Evolutionary conservation across 441 rosid genomes (phyloP).

Genomic region (Breynia disticha): DNA sequence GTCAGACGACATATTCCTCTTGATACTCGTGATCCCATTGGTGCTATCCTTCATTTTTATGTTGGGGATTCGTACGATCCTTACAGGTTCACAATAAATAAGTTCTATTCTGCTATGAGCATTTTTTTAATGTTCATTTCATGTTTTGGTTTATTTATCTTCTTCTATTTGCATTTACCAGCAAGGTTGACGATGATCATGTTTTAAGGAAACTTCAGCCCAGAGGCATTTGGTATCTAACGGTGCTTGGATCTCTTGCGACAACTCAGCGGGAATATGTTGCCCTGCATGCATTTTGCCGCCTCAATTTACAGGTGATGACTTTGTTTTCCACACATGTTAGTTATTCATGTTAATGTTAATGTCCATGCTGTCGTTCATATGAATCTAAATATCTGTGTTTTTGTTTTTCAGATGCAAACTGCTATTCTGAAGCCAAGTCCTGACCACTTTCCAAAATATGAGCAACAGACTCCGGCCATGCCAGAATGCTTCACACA

Average conservation of each 20-base stretch:
- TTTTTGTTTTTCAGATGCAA: slow-evolving; percentile 87
- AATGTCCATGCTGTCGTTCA: neutral
- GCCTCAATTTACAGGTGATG: slow-evolving; percentile 81
- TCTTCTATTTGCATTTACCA: slow-evolving; percentile 21
- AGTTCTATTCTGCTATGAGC: slow-evolving; percentile 3
- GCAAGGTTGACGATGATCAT: slow-evolving; percentile 74
- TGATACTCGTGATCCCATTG: slow-evolving; percentile 91
- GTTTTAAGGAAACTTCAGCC: slow-evolving; percentile 79
- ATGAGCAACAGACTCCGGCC: slow-evolving; percentile 82
- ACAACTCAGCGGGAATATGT: slow-evolving; percentile 97
- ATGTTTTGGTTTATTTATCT: neutral
- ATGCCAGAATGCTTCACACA: slow-evolving; percentile 95
- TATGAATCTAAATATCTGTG: slow-evolving; percentile 13
- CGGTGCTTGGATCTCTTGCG: slow-evolving; percentile 97
- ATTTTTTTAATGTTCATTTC: slow-evolving; percentile 1
- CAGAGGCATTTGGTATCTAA: slow-evolving; percentile 75
- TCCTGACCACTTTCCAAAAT: slow-evolving; percentile 88
- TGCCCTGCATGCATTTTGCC: slow-evolving; percentile 96
- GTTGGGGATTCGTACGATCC: slow-evolving; percentile 76
- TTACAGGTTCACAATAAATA: slow-evolving; percentile 35
- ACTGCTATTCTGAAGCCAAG: slow-evolving; percentile 90
- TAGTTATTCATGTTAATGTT: no score
- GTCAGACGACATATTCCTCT: slow-evolving; percentile 84
- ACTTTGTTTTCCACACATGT: neutral
- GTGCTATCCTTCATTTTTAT: slow-evolving; percentile 93